Conservation (phyloP, 192 early-diverging fungal species). For the Blastocladiella britannica region DNA sequence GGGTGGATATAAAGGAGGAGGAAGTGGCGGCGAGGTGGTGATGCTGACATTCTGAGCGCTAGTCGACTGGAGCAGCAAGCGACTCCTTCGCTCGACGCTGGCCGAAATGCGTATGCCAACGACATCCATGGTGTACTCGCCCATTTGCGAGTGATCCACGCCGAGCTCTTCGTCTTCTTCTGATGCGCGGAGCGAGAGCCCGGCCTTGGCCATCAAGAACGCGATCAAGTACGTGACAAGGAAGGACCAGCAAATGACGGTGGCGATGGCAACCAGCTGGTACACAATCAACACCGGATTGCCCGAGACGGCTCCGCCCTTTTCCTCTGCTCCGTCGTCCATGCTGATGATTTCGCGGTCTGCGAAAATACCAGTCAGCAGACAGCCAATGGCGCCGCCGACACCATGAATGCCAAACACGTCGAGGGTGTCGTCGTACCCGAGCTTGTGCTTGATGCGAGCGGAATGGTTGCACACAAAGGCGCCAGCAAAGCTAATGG, state of each 20-base stretch:
- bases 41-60: too few relatives aligned
- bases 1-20: too few relatives aligned
- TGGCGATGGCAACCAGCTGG: conserved; percentile 50
- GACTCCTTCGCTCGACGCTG: neutral
- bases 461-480: conserved; percentile 59
- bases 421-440: conserved; percentile 82
- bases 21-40: too few relatives aligned
- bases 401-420: conserved; percentile 79
- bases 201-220: conserved; percentile 40
- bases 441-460: conserved; percentile 58
- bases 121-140: conserved; percentile 45
- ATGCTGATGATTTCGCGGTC: conserved; percentile 45
- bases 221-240: conserved; percentile 51
- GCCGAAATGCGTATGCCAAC: neutral
- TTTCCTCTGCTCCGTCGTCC: conserved; percentile 20
- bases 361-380: conserved; percentile 87
- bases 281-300: conserved; percentile 58
- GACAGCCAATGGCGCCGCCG: conserved; percentile 58
- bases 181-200: conserved; percentile 47
- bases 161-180: conserved; percentile 53
- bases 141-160: conserved; percentile 65
- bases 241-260: conserved; percentile 56
- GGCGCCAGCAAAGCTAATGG: conserved; percentile 55
- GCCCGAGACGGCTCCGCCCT: conserved; percentile 59
- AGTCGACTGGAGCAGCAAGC: too few relatives aligned